Base-by-base conservation (phyloP, 179 eudicot genomes). In the Silene coronaria region DNA sequence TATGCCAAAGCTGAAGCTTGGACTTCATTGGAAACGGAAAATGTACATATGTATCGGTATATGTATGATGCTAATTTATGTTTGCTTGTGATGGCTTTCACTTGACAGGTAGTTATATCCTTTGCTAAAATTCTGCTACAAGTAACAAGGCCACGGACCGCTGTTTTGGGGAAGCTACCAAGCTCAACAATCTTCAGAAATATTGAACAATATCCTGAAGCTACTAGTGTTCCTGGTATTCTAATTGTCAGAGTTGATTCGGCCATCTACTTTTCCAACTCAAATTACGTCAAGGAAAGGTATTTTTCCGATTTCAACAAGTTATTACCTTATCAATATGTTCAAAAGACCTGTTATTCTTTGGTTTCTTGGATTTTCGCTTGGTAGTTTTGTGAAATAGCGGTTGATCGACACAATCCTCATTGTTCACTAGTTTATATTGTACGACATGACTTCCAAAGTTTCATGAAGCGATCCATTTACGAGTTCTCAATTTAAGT, bases 141-240 rank as follows among this genome's bases (percentile, higher is more conserved):
- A 88, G 99, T 95, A n/a, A 91, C 97, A 0, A 85, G 99, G 71
- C 99, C 99, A 23, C 78, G 95, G 67, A 92, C 97, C 9, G 90
- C 93, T 11, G 27, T 89, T 11, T 82, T 92, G 0, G 97, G 99
- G n/a, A 95, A 88, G 79, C 81, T 95, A 22, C 96, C 91, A 0
- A 86, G 85, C 42, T 82, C 97, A 1, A 82, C 67, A 2, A 87
- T 95, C 69, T 95, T 92, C 80, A 82, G 99, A 76, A 92, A 95
- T 72, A 74, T 85, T 5, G 88, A 87, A 70, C 99, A 95, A 73
- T 95, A 95, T 76, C 97, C 99, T 1, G 93, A 86, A 17, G 97
- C 97, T 24, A 71, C 77, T 8, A 86, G 82, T 36, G 82, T 88
- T 46, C 89, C 85, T 0, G 91, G 93, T 0, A 79, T 88, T 69